phyloP scores from a whole-genome alignment of 768 basidiomycete genomes.

The Pulveroboletus frians region DNA sequence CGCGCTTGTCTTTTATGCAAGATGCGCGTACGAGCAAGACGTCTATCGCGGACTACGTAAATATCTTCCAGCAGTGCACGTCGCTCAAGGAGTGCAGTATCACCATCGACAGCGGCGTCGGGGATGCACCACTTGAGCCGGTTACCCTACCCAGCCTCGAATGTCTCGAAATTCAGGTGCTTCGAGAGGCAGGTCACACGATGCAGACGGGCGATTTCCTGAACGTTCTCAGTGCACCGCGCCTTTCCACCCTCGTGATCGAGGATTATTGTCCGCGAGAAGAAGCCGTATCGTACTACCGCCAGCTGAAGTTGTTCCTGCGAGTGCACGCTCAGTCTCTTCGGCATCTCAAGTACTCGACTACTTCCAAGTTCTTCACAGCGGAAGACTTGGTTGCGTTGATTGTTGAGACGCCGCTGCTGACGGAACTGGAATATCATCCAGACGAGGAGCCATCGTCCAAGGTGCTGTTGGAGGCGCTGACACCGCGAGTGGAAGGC shows the following conservation, averaged over 20 bases:
- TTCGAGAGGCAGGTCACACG: constrained; percentile 15
- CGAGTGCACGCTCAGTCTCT: constrained; percentile 8
- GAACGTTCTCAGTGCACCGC: constrained; percentile 11
- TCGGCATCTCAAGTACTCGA: constrained; percentile 13
- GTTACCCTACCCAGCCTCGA: constrained; percentile 19
- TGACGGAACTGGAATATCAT: constrained; percentile 21
- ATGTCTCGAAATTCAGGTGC: constrained; percentile 11
- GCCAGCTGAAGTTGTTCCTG: constrained; percentile 15
- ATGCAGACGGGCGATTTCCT: constrained; percentile 18
- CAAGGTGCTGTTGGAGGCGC: constrained; percentile 9
- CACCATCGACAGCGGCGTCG: constrained; percentile 8
- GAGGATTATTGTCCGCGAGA: constrained; percentile 15
- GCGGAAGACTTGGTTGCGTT: constrained; percentile 16
- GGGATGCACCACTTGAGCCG: constrained; percentile 6
- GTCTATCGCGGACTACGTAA: constrained; percentile 18
- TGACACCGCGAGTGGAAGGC: constrained; percentile 18
- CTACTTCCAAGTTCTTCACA: constrained; percentile 14
- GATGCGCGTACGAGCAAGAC: constrained; percentile 16
- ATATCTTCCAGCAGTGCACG: constrained; percentile 17
- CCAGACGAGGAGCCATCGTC: constrained; percentile 23
- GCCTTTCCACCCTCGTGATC: constrained; percentile 13
- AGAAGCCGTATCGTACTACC: constrained; percentile 12
- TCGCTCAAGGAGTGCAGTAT: constrained; percentile 21
- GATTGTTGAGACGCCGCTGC: constrained; percentile 13
- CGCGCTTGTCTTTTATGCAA: constrained; percentile 23